Conservation (phyloP, 768 basidiomycete genomes). For the Leccinum olivaceopallidum region DNA sequence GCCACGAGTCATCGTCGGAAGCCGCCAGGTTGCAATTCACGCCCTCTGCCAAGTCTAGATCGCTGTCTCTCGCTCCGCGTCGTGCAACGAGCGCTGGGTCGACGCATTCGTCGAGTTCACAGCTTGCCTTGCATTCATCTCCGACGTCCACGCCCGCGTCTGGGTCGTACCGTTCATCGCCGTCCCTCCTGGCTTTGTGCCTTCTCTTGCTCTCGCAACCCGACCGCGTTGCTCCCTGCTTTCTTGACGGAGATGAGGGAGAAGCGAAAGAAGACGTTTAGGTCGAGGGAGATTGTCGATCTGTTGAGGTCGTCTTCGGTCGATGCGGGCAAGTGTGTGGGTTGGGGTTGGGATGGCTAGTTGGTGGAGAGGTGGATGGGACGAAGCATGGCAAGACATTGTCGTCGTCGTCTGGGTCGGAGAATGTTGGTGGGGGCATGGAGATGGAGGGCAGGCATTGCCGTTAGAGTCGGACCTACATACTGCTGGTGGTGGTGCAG, state of each 20-base stretch:
- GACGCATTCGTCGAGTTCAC: conserved; percentile 7
- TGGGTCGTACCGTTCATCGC: conserved; percentile 9
- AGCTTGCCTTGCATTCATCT: conserved; percentile 8
- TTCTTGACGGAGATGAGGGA: too few relatives aligned
- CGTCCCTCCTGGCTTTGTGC: conserved; percentile 1
- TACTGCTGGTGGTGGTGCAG: neutral
- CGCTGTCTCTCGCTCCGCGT: too few relatives aligned
- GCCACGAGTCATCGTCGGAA: too few relatives aligned
- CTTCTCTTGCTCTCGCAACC: too few relatives aligned
- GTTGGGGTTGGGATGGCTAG: conserved; percentile 19
- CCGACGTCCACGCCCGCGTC: conserved; percentile 9
- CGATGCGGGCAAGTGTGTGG: too few relatives aligned
- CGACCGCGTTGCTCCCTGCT: too few relatives aligned
- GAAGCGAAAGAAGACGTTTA: too few relatives aligned
- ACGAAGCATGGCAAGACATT: neutral
- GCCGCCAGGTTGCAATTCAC: too few relatives aligned
- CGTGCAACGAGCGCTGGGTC: too few relatives aligned
- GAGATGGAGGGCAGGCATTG: conserved; percentile 1
- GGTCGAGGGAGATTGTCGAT: too few relatives aligned
- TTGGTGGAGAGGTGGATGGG: conserved; percentile 14
- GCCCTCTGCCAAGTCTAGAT: too few relatives aligned
- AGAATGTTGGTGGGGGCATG: conserved; percentile 7
- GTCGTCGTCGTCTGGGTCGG: conserved; percentile 4
- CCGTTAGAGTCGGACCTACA: conserved; percentile 1
- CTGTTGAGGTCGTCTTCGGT: conserved; percentile 18